phyloP scores from a whole-genome alignment of 306 rosid species.

The Mimosa bimucronata region DNA sequence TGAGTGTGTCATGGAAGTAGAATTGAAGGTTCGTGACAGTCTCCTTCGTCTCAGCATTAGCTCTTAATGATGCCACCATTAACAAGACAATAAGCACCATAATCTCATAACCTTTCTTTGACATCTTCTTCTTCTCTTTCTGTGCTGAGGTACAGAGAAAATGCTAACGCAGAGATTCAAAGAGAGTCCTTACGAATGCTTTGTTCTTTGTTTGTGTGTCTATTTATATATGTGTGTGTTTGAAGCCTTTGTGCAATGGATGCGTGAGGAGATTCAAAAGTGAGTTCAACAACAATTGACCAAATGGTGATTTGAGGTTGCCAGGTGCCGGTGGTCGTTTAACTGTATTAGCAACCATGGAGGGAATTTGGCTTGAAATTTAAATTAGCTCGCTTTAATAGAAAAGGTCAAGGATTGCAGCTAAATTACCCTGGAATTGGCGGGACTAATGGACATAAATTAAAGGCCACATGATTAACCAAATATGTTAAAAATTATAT shows the following conservation, averaged over 20 bases:
- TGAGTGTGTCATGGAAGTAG: conserved; percentile 79
- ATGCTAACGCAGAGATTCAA: neutral
- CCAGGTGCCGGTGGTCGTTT: conserved; percentile 7
- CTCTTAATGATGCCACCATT: neutral
- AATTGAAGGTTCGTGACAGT: conserved; percentile 64
- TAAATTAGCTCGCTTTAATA: neutral
- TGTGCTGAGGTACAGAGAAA: neutral
- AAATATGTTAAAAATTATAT: too few species aligned
- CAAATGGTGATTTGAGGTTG: neutral
- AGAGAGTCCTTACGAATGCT: neutral
- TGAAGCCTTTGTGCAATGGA: neutral
- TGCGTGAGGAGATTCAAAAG: neutral
- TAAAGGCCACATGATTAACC: neutral
- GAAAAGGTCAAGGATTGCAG: neutral
- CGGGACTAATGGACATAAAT: neutral
- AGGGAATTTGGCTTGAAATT: neutral
- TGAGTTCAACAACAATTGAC: conserved; percentile 35
- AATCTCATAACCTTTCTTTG: conserved; percentile 25
- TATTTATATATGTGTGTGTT: neutral
- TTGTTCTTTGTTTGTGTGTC: neutral
- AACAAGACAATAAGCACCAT: conserved; percentile 22
- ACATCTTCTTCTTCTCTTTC: conserved; percentile 38
- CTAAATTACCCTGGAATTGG: neutral
- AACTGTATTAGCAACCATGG: conserved; percentile 28
- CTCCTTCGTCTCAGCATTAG: conserved; percentile 37